A percentile compares a stretch with the other conserved stretches of the same genome.
Evolutionary conservation across 2,329 filamentous ascomycete genomes (phyloP).

Genomic region (Neobulgaria alba): DNA sequence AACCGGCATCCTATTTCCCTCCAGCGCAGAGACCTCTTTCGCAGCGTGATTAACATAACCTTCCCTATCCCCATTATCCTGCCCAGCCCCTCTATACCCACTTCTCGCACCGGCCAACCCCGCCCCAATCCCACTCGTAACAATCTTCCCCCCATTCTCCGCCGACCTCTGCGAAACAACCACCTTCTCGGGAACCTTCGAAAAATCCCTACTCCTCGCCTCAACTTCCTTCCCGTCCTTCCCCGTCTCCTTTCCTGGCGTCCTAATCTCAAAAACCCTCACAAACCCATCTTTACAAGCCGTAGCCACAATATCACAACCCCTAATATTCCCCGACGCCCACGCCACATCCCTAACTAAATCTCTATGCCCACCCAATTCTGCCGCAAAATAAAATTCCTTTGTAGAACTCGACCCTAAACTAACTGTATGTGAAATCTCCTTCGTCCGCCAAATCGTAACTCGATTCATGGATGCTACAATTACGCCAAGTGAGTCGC

Average conservation of each 20-base stretch:
- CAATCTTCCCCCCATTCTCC: conserved; percentile 26
- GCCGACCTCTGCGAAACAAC: conserved; percentile 20
- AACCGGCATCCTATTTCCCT: conserved; percentile 60
- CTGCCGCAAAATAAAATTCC: conserved; percentile 77
- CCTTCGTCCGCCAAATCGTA: conserved; percentile 70
- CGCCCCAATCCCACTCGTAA: conserved; percentile 44
- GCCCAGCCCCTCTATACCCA: conserved; percentile 42
- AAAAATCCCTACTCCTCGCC: conserved; percentile 26
- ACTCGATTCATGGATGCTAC: conserved; percentile 81
- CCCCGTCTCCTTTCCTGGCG: conserved; percentile 42
- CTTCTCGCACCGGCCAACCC: conserved; percentile 37
- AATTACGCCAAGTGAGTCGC: conserved; percentile 70
- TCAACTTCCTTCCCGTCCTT: no score
- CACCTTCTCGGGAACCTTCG: conserved; percentile 18
- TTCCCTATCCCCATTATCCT: conserved; percentile 38
- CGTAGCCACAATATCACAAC: conserved; percentile 84
- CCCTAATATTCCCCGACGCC: conserved; percentile 84
- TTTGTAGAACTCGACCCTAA: conserved; percentile 51
- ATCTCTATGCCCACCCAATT: conserved; percentile 63
- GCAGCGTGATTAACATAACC: conserved; percentile 58
- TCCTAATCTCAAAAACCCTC: conserved; percentile 76
- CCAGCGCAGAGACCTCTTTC: conserved; percentile 57
- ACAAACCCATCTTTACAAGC: conserved; percentile 88
- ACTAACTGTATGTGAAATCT: conserved; percentile 41
- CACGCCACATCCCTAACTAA: conserved; percentile 84